These are phyloP conservation scores for Nyctanthes arbortristis DNA, from an alignment of 257 asterid genomes.

Conservation along the genomic window DNA sequence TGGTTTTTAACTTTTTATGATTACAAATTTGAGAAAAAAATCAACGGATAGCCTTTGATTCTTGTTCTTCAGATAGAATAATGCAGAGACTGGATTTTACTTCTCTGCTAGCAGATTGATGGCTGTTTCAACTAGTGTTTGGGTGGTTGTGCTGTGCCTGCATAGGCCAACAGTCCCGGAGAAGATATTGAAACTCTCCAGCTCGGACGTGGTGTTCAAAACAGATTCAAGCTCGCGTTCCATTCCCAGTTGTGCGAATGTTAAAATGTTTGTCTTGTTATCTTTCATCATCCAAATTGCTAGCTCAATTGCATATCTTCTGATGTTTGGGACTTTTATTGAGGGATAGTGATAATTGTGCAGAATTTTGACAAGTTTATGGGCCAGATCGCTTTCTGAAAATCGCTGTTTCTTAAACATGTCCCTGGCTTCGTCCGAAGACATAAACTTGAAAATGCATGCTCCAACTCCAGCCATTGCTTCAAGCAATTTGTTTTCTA, in stretches of 20 bases:
- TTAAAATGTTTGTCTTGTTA: conserved; percentile 31
- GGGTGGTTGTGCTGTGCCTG: conserved; percentile 57
- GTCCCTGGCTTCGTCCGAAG: conserved; percentile 46
- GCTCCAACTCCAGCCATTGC: conserved; percentile 86
- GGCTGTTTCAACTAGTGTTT: conserved; percentile 63
- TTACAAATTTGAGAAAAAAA: conserved; percentile 13
- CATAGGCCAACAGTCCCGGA: conserved; percentile 82
- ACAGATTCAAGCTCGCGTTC: conserved; percentile 61
- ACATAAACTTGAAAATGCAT: conserved; percentile 58
- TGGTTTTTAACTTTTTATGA: conserved; percentile 6
- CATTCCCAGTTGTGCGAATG: conserved; percentile 55
- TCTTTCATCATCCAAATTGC: conserved; percentile 90
- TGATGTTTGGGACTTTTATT: conserved; percentile 70
- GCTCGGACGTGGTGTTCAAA: conserved; percentile 76
- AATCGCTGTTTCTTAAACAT: conserved; percentile 45
- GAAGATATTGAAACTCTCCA: conserved; percentile 83
- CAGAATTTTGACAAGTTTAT: conserved; percentile 45
- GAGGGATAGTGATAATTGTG: conserved; percentile 55
- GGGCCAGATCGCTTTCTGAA: conserved; percentile 52
- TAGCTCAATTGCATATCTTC: conserved; percentile 77
- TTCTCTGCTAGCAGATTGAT: conserved; percentile 47
- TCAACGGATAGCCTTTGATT: conserved; percentile 25
- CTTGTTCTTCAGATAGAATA: not conserved
- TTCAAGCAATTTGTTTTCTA: conserved; percentile 75
- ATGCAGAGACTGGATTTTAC: conserved; percentile 2